A percentile compares a stretch with the other conserved stretches of the same genome.
phyloP scores from a whole-genome alignment of 192 early-diverging fungal genomes.

The Linnemannia zychae region DNA sequence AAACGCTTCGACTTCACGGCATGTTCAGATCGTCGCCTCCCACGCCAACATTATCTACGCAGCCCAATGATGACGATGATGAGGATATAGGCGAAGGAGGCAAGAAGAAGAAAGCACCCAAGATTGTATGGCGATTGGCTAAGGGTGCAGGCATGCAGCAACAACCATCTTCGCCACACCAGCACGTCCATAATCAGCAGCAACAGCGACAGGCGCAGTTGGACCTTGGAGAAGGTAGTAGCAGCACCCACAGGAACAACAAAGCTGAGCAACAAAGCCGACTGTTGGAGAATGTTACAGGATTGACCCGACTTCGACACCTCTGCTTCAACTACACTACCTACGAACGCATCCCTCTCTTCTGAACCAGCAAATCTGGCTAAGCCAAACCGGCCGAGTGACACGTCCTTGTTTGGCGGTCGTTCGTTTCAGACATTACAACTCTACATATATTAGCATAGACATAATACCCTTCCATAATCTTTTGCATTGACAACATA shows the following conservation, averaged over 20 bases:
- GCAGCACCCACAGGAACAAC: not conserved
- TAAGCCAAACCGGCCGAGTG: not conserved
- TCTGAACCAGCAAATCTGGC: not conserved
- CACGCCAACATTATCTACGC: not conserved
- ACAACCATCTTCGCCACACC: not conserved
- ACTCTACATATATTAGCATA: not conserved
- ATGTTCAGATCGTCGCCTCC: constrained; percentile 6
- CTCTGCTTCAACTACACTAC: constrained; percentile 1
- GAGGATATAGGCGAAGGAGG: not conserved
- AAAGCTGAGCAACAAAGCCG: not conserved
- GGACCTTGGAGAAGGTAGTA: not conserved
- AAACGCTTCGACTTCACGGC: constrained; percentile 6
- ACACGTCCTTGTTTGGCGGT: not conserved
- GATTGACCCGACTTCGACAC: not conserved
- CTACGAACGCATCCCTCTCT: not conserved
- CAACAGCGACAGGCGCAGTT: not conserved
- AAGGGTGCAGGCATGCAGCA: not conserved
- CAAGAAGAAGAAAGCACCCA: not conserved
- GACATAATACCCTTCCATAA: not conserved
- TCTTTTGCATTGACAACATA: not conserved
- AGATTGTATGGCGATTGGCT: not conserved
- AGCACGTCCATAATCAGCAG: not conserved
- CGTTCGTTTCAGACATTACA: not conserved
- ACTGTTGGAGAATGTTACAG: not conserved
- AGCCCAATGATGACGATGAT: not conserved